These are phyloP conservation scores for Sporothrix protearum DNA, from an alignment of 2,329 filamentous ascomycete species.

Conservation along the genomic window DNA sequence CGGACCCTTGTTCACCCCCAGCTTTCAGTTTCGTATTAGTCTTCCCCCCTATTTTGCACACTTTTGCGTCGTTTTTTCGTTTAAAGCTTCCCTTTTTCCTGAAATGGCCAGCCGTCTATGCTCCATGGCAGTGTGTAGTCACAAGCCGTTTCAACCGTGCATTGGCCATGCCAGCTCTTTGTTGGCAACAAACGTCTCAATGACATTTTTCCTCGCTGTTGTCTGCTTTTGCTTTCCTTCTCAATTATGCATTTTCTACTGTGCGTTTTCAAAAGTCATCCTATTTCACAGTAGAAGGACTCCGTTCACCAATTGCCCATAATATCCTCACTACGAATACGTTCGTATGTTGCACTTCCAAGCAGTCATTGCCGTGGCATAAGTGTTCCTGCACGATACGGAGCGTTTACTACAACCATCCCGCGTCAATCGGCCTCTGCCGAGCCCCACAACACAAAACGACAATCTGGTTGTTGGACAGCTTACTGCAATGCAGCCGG, in stretches of 20 bases:
- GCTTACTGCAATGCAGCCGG: not conserved
- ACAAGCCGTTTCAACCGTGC: not conserved
- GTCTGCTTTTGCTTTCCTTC: not conserved
- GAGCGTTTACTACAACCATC: not conserved
- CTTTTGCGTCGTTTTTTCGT: not conserved
- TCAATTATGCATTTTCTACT: not conserved
- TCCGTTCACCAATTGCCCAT: not conserved
- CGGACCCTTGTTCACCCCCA: too few species aligned
- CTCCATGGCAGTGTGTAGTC: not conserved
- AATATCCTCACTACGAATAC: not conserved
- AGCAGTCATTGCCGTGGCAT: not conserved
- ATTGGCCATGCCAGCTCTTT: not conserved
- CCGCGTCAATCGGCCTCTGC: not conserved
- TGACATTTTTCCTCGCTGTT: not conserved
- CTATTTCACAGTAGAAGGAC: not conserved
- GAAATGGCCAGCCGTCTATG: constrained; percentile 9
- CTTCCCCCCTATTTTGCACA: too few species aligned
- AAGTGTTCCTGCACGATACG: constrained; percentile 1
- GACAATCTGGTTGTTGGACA: not conserved
- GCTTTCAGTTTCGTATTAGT: too few species aligned
- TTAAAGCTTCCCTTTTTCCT: constrained; percentile 4
- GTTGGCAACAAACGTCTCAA: not conserved
- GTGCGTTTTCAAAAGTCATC: not conserved
- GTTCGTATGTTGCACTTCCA: not conserved
- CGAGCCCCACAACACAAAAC: not conserved